Conservation (phyloP, 129 eudicot genomes). For the Tagetes patula region DNA sequence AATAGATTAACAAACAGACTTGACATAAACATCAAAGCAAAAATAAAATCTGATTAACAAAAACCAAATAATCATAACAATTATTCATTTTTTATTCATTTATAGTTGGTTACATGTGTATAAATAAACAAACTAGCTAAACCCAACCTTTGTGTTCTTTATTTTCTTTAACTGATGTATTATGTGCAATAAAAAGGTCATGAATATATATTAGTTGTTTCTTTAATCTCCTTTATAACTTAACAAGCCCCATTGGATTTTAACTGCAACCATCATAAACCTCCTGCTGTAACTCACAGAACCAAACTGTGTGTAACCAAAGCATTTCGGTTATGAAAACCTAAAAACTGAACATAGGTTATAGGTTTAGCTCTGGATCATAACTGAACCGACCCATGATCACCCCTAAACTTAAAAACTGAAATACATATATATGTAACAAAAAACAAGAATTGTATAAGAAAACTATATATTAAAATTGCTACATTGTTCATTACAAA, state of each 20-base stretch:
- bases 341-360: neutral
- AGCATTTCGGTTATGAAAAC: neutral
- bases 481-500: slow-evolving; percentile 28
- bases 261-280: neutral
- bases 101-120: neutral
- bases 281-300: neutral
- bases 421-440: slow-evolving; percentile 6
- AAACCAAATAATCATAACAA: neutral
- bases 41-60: too few relatives aligned
- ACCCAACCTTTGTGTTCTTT: neutral
- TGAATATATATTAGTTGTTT: neutral
- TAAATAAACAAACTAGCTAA: neutral
- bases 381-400: neutral
- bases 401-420: neutral
- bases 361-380: neutral
- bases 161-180: neutral
- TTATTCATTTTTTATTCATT: neutral
- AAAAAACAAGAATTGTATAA: slow-evolving; percentile 15
- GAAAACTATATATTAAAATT: slow-evolving; percentile 11
- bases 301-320: neutral
- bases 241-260: neutral
- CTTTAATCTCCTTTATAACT: neutral
- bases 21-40: too few relatives aligned
- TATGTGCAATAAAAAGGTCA: neutral
- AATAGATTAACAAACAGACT: too few relatives aligned